Evolutionary conservation across 306 rosid species (phyloP), one percentile per base, ranked within the genome.

Genomic region (Cyamopsis tetragonoloba): DNA sequence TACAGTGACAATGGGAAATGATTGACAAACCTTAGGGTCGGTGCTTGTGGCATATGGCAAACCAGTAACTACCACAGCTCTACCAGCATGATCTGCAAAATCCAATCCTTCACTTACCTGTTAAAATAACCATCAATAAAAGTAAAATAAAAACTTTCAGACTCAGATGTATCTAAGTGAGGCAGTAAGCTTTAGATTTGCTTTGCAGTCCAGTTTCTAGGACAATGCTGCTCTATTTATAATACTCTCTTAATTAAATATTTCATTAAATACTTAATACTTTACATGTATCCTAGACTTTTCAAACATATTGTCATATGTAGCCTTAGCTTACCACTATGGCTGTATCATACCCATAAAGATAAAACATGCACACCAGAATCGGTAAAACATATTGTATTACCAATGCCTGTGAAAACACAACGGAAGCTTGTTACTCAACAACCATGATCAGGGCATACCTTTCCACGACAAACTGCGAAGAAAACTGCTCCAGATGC

Each of bases 21-120:
- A 71, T 55, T 18, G 55, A 75, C 79, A 74, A 62, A 92, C 98
- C 98, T 92, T 92, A 57, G 95, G 87, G 80, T 92, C 98, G 62
- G 78, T 89, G 78, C 69, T 30, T 46, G 96, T 81, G 61, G 98
- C 89, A 84, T 75, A 92, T 63, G 96, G 98, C 85, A 92, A 55
- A 46, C 98, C 98, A 74, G 96, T 89, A 77, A 89, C 59, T 73
- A 89, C 79, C 34, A 92, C 98, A 78, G 96, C 98, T 81, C 98
- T 81, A 71, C 98, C 98, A 55, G 98, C 96, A 26, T 86, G 95
- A 76, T 92, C 98, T 1, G 96, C 98, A 80, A 92, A 92, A 87
- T 92, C 96, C 69, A 92, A 80, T 59, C 98, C 96, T 87, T 92
- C 98, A 66, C 98, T 92, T 44, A 92, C 98, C 98, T 89, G 76